A percentile compares a stretch with the other conserved stretches of the same genome.
phyloP scores from a whole-genome alignment of 441 rosid species.

The Cnidoscolus chayamansa region DNA sequence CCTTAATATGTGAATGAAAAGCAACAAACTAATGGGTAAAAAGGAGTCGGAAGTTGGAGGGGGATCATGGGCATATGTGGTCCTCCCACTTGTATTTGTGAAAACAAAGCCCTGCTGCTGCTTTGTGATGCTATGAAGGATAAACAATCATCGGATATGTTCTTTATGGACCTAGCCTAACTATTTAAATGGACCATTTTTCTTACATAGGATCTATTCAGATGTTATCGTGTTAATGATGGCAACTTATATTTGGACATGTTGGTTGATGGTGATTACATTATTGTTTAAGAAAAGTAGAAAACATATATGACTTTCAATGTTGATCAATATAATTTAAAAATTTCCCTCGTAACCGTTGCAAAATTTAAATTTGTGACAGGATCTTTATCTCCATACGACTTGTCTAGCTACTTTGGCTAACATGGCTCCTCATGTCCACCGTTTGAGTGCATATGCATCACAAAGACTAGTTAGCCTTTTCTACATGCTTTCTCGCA shows the following conservation, averaged over 20 bases:
- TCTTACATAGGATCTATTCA: background rate
- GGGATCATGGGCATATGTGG: background rate
- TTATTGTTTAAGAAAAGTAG: background rate
- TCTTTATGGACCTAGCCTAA: background rate
- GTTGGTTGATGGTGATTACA: background rate
- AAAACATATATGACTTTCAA: background rate
- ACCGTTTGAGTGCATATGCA: slow-evolving; percentile 96
- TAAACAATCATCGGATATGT: background rate
- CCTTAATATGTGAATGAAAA: background rate
- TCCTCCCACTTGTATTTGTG: background rate
- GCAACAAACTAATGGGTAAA: background rate
- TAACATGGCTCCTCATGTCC: slow-evolving; percentile 98
- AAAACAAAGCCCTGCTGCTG: background rate
- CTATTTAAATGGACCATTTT: background rate
- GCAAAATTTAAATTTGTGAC: slow-evolving; percentile 23
- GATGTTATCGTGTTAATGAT: background rate
- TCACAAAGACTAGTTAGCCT: slow-evolving; percentile 98
- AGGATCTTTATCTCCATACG: slow-evolving; percentile 99
- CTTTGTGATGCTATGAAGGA: background rate
- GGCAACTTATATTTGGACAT: background rate
- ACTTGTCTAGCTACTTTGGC: slow-evolving; percentile 97
- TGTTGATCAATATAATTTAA: background rate
- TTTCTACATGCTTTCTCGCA: slow-evolving; percentile 94
- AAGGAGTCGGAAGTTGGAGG: too few species aligned
- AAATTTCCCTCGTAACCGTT: background rate